phyloP scores from a whole-genome alignment of 257 asterid genomes.

The Dorcoceras hygrometricum region DNA sequence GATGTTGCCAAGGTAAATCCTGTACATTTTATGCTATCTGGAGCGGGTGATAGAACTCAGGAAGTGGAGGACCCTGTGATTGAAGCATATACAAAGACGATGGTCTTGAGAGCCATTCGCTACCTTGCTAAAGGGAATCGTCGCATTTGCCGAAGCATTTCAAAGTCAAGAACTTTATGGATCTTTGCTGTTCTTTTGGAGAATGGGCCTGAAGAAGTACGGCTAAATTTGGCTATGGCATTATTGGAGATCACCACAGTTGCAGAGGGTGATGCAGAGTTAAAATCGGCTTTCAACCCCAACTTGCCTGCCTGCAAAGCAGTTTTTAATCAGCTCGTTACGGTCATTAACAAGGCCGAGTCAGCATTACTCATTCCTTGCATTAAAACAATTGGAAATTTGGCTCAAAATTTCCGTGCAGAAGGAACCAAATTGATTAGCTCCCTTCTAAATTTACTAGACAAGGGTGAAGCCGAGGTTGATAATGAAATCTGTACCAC shows the following conservation, averaged over 20 bases:
- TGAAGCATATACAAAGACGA: constrained; percentile 63
- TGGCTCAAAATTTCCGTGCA: constrained; percentile 63
- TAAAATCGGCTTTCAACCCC: constrained; percentile 66
- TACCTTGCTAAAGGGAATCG: constrained; percentile 62
- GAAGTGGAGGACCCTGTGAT: constrained; percentile 73
- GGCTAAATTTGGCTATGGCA: constrained; percentile 70
- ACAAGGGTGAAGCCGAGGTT: constrained; percentile 56
- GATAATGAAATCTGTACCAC: constrained; percentile 57
- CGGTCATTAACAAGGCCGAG: constrained; percentile 37
- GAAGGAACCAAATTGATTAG: constrained; percentile 60
- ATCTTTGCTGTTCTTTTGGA: constrained; percentile 70
- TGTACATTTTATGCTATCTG: constrained; percentile 28
- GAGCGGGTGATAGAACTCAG: constrained; percentile 47
- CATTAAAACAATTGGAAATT: constrained; percentile 48
- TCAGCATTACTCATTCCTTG: constrained; percentile 53
- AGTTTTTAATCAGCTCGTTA: constrained; percentile 53
- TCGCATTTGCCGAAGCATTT: constrained; percentile 69
- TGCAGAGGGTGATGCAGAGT: constrained; percentile 57
- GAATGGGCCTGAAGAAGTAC: constrained; percentile 66
- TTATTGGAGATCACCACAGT: constrained; percentile 71
- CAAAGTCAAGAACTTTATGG: constrained; percentile 67
- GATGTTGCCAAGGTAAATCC: constrained; percentile 29
- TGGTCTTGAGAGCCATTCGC: constrained; percentile 85
- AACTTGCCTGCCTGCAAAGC: constrained; percentile 74
- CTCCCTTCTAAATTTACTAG: constrained; percentile 55